Conservation (phyloP, 2,329 filamentous ascomycete genomes). For the Akanthomyces muscarius region DNA sequence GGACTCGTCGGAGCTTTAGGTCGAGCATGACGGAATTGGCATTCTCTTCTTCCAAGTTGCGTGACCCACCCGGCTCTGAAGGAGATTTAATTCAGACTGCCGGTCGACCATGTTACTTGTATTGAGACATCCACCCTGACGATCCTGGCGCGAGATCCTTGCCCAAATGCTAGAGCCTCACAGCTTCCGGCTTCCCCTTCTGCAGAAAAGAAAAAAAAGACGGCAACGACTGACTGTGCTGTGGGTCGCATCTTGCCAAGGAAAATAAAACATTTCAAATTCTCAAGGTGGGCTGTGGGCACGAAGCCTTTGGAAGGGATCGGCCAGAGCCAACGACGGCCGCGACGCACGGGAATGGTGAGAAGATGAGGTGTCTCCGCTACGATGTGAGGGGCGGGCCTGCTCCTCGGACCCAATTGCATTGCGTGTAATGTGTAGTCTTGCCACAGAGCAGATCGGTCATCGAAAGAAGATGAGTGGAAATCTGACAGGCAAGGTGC, state of each 20-base stretch:
- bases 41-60: background rate
- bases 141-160: background rate
- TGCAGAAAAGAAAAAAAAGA: background rate
- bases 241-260: background rate
- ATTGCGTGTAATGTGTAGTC: background rate
- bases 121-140: slow-evolving; percentile 13
- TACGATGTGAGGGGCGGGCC: background rate
- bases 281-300: background rate
- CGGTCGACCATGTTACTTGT: background rate
- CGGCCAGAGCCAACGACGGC: background rate
- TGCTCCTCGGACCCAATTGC: background rate
- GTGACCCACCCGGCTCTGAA: background rate
- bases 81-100: background rate
- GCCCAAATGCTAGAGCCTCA: background rate
- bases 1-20: background rate
- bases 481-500: background rate
- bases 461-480: background rate
- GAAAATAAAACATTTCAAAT: background rate
- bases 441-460: background rate
- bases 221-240: background rate
- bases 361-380: background rate
- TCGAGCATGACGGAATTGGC: background rate
- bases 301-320: background rate
- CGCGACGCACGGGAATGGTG: background rate
- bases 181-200: background rate